Base-by-base conservation (phyloP, 1,284 basidiomycete genomes). In the Puccinia sorghi region DNA sequence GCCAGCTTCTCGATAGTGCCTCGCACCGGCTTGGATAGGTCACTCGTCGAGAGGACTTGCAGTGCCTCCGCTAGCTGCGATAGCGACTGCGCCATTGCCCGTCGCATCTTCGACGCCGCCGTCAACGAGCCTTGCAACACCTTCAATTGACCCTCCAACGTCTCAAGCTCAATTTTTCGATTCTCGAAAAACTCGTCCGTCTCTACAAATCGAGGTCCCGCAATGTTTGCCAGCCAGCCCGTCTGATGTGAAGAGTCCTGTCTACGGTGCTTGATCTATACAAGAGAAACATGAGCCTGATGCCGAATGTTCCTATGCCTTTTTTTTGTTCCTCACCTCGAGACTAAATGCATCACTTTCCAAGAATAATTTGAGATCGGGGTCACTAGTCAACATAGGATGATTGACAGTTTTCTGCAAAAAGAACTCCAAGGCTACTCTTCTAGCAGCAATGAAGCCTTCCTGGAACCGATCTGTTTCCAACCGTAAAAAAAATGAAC, bases 171-270 rank as follows among this genome's bases (percentile, higher is more conserved):
- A 0, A 87, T 85, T 80, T 91, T 92, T 84, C 95, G 91, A 81
- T 89, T 88, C 82, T 97, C 93, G 82, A 98, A 99, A 94, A 94
- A 99, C 89, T 97, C 94, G 83, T 99, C 96, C 17, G 90, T 92
- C 85, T 99, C 96, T 81, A 92, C 88, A 84, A 96, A 99, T 76
- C 91, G 89, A 9, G 92, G 90, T 0, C 93, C 94, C 11, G 91
- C 86, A 74, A 94, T 86, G 0, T 89, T 89, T 3, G 91, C 89
- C 86, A 95, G 89, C 93, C 92, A 43, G 67, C 81, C 80, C 11
- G 91, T 90, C 79, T 89, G 88, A 84, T 92, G 72, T 54, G 78
- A 52, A 3, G 50, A 61, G 46, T 79, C 78, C 13, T 81, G 61
- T 67, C 92, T 93, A 73, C 91, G 87, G 81, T 94, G 92, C 83